Percentiles rank a stretch among this genome's conserved stretches.
These are phyloP conservation scores for Hymenoscyphus fructigenus DNA, from an alignment of 2,329 filamentous ascomycete genomes.

Conservation along the genomic window DNA sequence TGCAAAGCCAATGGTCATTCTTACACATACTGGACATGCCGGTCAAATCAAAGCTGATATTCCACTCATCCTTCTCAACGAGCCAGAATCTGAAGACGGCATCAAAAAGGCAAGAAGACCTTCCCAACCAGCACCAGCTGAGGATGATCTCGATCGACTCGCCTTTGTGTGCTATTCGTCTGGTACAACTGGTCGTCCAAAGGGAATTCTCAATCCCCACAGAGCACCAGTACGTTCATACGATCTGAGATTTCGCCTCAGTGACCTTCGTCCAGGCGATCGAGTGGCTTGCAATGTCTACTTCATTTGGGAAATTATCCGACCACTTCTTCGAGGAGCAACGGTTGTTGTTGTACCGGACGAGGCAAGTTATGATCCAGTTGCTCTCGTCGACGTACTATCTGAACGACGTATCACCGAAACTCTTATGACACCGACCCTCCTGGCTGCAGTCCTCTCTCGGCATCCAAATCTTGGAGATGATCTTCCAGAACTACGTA, in stretches of 20 bases:
- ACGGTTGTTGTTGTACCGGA: constrained; percentile 76
- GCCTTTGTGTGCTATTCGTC: constrained; percentile 84
- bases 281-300: constrained; percentile 87
- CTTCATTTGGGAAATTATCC: constrained; percentile 82
- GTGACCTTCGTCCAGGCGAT: constrained; percentile 68
- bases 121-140: constrained; percentile 53
- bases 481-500: constrained; percentile 64
- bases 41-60: constrained; percentile 62
- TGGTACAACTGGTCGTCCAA: constrained; percentile 79
- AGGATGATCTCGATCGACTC: constrained; percentile 70
- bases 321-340: constrained; percentile 72
- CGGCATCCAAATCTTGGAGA: constrained; percentile 64
- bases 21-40: constrained; percentile 65
- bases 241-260: constrained; percentile 67
- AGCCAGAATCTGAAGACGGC: constrained; percentile 36
- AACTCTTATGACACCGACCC: constrained; percentile 80
- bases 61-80: constrained; percentile 65
- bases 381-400: constrained; percentile 70
- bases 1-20: constrained; percentile 66
- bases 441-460: constrained; percentile 71
- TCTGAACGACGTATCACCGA: constrained; percentile 67
- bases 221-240: constrained; percentile 73
- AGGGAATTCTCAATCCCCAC: constrained; percentile 81
- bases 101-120: constrained; percentile 34
- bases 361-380: constrained; percentile 74